Percentiles rank a stretch among this genome's conserved stretches.
These are phyloP conservation scores for Isoetes taiwanensis DNA, from an alignment of 75 land plant genomes.

Conservation along the genomic window DNA sequence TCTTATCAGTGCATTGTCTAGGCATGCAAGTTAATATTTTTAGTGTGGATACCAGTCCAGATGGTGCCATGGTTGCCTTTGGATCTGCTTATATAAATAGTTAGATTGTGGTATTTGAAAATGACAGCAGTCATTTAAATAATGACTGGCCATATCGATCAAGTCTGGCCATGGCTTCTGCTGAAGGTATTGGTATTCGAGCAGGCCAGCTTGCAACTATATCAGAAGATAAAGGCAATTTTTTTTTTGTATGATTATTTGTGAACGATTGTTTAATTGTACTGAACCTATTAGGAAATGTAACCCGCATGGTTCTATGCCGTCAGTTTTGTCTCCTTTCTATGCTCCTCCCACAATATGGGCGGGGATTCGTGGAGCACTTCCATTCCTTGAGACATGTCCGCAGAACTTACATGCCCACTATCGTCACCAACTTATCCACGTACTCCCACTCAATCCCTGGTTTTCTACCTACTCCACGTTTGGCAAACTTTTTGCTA, in stretches of 20 bases:
- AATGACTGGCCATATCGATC: background rate
- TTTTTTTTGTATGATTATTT: conserved; percentile 77
- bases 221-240: background rate
- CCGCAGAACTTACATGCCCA: too few relatives aligned
- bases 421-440: too few relatives aligned
- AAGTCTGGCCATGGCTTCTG: conserved; percentile 47
- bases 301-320: too few relatives aligned
- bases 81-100: background rate
- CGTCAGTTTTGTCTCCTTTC: too few relatives aligned
- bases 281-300: too few relatives aligned
- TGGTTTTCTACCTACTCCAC: too few relatives aligned
- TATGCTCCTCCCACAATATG: too few relatives aligned
- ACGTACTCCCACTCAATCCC: too few relatives aligned
- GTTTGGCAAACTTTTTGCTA: too few relatives aligned
- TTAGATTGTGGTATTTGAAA: background rate
- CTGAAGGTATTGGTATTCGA: background rate
- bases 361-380: too few relatives aligned
- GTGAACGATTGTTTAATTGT: too few relatives aligned
- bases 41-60: background rate
- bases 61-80: background rate
- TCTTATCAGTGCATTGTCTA: background rate
- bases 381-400: too few relatives aligned
- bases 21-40: background rate
- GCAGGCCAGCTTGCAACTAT: conserved; percentile 1
- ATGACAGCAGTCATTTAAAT: background rate